Base-by-base conservation (phyloP, 257 asterid species). In the Penstemon davidsonii region DNA sequence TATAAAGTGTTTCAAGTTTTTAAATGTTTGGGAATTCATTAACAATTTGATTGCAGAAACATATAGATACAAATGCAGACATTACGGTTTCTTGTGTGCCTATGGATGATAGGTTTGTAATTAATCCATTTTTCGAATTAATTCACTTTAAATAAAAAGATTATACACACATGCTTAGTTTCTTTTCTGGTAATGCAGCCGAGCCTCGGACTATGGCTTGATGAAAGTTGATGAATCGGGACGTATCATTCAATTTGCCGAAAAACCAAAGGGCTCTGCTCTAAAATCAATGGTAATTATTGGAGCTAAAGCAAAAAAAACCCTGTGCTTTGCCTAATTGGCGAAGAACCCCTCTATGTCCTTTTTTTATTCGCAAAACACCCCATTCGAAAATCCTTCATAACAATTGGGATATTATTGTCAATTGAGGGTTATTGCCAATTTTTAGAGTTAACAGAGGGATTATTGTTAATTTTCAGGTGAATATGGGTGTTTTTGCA, bases 61-160 rank as follows among this genome's bases (percentile, higher is more conserved):
- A 94, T 75, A 78, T 94, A 15, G 97, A 94, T 76, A 76, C 93
- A 5, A 76, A 86, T 78, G 97, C 99, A 15, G 99, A 94, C 76
- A 88, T 94, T 58, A 91, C 97, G 0, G 95, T 94, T 66, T 94
- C 99, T 3, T 94, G 99, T 74, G 86, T 88, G 36, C 96, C 99
- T 60, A 86, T 91, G 95, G 96, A 87, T 67, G 93, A 89, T 68
- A 86, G 95, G 99, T 94, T 54, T 55, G 78, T 38, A 9, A 64
- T 57, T 39, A 6, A 63, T 73, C 13, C 44, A 15, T 74, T 49
- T 56, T 36, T 54, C 63, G 37, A 25, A n/a, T 36, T 52, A 7
- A 33, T 64, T 37, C 40, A 42, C 15, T 49, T 45, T 13, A 55
- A 55, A 33, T 37, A 9, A 5, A 44, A 58, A 4, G 40, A 58